Evolutionary conservation across 148 eudicot genomes (phyloP).

Genomic region (Rhododendron ferrugineum): DNA sequence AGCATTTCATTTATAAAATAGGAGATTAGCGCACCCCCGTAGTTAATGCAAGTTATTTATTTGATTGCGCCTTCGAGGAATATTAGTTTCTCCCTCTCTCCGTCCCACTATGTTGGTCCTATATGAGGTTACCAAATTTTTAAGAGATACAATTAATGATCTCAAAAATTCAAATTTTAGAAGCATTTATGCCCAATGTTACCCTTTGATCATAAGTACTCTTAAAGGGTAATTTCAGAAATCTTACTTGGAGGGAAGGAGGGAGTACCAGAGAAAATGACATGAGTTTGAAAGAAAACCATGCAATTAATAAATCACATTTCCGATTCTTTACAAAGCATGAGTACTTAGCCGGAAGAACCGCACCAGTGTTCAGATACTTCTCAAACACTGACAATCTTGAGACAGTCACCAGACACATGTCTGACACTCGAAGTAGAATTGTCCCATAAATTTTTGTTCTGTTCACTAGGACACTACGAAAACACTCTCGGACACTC

Average conservation of each 20-base stretch:
- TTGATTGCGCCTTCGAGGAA: background rate
- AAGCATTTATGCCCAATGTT: background rate
- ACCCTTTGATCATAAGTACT: background rate
- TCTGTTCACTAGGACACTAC: background rate
- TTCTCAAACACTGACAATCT: background rate
- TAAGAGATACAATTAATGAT: background rate
- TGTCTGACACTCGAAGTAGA: background rate
- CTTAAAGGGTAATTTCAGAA: background rate
- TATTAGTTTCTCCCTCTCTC: background rate
- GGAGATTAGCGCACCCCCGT: too few relatives aligned
- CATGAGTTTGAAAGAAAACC: background rate
- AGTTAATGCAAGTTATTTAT: background rate
- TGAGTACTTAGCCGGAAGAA: background rate
- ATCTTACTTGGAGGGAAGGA: background rate
- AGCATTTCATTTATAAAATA: background rate
- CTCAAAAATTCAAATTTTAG: background rate
- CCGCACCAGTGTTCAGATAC: background rate
- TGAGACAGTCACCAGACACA: background rate
- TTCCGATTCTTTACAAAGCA: background rate
- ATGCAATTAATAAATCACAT: background rate
- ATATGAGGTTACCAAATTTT: background rate
- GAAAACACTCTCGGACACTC: background rate
- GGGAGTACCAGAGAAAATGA: background rate
- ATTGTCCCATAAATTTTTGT: background rate
- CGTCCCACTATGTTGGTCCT: background rate